Evolutionary conservation across 345 rosid species (phyloP).

Genomic region (Populus euphratica): DNA sequence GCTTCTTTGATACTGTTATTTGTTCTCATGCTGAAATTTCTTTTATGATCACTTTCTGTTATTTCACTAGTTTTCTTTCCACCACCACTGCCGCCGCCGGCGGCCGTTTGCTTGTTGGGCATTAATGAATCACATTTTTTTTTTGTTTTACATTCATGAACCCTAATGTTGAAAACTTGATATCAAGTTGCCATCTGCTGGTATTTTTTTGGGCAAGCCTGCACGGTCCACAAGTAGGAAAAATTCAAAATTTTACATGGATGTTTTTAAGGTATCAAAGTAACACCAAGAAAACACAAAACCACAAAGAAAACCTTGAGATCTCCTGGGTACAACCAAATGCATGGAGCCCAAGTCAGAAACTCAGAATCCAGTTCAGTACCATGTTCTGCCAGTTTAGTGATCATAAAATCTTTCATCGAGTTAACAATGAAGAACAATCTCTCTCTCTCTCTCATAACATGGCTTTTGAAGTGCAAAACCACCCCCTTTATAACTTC

Average conservation of each 20-base stretch:
- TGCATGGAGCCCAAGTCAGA: background rate
- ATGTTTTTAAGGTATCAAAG: too few relatives aligned
- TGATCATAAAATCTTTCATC: too few relatives aligned
- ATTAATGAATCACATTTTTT: too few relatives aligned
- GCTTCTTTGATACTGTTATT: too few relatives aligned
- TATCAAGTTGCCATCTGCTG: too few relatives aligned
- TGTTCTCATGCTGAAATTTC: background rate
- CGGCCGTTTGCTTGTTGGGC: background rate
- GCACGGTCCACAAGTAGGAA: too few relatives aligned
- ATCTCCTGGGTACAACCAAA: too few relatives aligned
- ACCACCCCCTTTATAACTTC: conserved; percentile 1
- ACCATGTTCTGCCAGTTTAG: background rate
- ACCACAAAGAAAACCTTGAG: background rate
- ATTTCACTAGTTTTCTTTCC: background rate
- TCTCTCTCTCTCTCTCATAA: background rate
- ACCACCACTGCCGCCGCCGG: too few relatives aligned
- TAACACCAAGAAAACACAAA: too few relatives aligned
- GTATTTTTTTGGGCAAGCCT: too few relatives aligned
- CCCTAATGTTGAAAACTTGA: background rate
- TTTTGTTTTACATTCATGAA: too few relatives aligned
- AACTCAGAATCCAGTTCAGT: background rate
- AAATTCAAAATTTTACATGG: too few relatives aligned
- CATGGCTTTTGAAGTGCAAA: background rate
- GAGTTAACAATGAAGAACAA: background rate
- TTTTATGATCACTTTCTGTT: background rate